phyloP scores from a whole-genome alignment of 2,329 filamentous ascomycete species.

The Paecilomyces dactylethromorphus region DNA sequence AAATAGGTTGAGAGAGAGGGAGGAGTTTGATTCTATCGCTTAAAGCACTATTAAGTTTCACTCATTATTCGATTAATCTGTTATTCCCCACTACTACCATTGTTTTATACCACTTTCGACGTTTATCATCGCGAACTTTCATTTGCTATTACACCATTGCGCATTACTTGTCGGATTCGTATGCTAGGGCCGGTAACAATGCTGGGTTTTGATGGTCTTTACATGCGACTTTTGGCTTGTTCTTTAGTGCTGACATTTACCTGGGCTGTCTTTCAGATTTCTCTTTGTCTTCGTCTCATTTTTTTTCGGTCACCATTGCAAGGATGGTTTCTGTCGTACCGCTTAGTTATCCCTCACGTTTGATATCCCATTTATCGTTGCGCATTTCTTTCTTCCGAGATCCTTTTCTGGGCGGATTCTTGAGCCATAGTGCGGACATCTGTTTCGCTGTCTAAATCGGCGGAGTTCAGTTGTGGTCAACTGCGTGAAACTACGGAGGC shows the following conservation, averaged over 20 bases:
- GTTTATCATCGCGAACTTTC: background rate
- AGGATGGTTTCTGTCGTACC: background rate
- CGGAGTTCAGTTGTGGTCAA: background rate
- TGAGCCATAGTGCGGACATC: background rate
- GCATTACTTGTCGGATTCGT: background rate
- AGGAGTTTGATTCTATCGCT: slow-evolving; percentile 55
- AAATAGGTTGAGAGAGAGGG: slow-evolving; percentile 69
- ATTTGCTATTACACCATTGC: background rate
- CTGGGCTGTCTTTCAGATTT: background rate
- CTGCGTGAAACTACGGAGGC: background rate
- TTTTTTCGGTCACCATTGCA: background rate
- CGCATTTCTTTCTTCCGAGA: background rate
- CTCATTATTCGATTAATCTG: slow-evolving; percentile 3
- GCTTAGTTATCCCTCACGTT: background rate
- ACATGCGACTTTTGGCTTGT: background rate
- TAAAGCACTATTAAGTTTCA: slow-evolving; percentile 22
- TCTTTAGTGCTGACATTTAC: background rate
- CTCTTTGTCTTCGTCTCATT: background rate
- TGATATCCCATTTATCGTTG: background rate
- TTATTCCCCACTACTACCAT: slow-evolving; percentile 7
- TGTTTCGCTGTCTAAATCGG: background rate
- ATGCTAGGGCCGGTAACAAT: background rate
- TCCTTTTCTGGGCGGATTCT: background rate
- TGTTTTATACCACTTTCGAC: slow-evolving; percentile 11
- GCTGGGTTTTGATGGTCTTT: background rate